Evolutionary conservation across 352 stramenopile species (phyloP).

Genomic region (Phytophthora hibernalis): DNA sequence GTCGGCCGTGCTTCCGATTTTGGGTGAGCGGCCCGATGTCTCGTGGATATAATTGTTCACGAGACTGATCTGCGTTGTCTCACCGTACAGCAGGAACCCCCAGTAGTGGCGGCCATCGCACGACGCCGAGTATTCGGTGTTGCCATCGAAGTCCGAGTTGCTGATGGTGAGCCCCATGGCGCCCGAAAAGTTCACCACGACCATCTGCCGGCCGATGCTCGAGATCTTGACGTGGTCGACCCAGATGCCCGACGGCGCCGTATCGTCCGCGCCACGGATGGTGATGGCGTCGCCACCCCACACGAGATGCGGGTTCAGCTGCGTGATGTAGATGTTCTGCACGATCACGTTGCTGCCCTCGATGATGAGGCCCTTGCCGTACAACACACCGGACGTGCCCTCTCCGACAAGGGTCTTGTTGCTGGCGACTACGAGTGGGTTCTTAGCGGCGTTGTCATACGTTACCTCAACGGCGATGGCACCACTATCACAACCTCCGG

Average conservation of each 20-base stretch:
- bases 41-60: slow-evolving; percentile 36
- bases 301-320: slow-evolving; percentile 27
- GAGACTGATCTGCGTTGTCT: slow-evolving; percentile 37
- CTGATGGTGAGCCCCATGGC: slow-evolving; percentile 49
- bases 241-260: slow-evolving; percentile 21
- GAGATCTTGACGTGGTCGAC: slow-evolving; percentile 30
- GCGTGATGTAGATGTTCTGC: slow-evolving; percentile 43
- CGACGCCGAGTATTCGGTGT: slow-evolving; percentile 25
- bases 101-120: slow-evolving; percentile 59
- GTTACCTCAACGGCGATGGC: slow-evolving; percentile 36
- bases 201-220: slow-evolving; percentile 45
- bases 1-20: slow-evolving; percentile 35
- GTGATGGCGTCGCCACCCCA: slow-evolving; percentile 26
- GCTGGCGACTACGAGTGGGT: slow-evolving; percentile 32
- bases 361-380: slow-evolving; percentile 49
- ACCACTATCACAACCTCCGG: slow-evolving; percentile 41
- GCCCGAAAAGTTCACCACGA: slow-evolving; percentile 44
- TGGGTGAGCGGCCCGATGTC: slow-evolving; percentile 47
- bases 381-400: slow-evolving; percentile 41
- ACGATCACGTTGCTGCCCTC: slow-evolving; percentile 56
- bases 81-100: slow-evolving; percentile 37
- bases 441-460: slow-evolving; percentile 50
- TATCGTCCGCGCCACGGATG: slow-evolving; percentile 12
- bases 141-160: slow-evolving; percentile 37
- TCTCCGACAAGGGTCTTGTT: slow-evolving; percentile 59